Conservation (phyloP, 2,329 filamentous ascomycete genomes). For the Colletotrichum falcatum region DNA sequence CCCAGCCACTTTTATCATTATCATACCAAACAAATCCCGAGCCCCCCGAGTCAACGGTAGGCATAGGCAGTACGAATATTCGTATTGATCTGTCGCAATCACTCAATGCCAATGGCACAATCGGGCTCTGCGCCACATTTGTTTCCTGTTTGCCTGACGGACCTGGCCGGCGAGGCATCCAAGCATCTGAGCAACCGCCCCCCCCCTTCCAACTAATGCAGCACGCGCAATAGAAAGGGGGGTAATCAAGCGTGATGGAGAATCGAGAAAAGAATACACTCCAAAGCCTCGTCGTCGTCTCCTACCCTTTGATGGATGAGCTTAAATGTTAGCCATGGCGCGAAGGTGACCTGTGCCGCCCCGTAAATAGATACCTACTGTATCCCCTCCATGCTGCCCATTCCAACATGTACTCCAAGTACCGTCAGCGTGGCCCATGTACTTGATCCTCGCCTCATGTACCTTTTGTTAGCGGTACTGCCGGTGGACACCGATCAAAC, state of each 20-base stretch:
- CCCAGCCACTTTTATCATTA: slow-evolving; percentile 33
- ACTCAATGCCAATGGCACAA: slow-evolving; percentile 10
- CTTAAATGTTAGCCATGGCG: background rate
- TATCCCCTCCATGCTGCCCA: slow-evolving; percentile 1
- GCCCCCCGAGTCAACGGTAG: slow-evolving; percentile 5
- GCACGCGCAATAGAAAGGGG: no score
- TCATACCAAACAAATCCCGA: background rate
- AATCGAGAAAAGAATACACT: background rate
- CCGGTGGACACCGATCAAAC: slow-evolving; percentile 36
- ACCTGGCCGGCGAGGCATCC: slow-evolving; percentile 12
- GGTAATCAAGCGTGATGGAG: background rate
- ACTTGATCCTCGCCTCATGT: slow-evolving; percentile 31
- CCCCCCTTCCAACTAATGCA: background rate
- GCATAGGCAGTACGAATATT: background rate
- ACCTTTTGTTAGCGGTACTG: slow-evolving; percentile 36
- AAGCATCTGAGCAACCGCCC: background rate
- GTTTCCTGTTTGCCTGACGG: slow-evolving; percentile 29
- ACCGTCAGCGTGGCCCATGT: slow-evolving; percentile 28
- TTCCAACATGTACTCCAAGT: slow-evolving; percentile 26
- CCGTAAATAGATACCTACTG: background rate
- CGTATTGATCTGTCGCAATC: slow-evolving; percentile 5
- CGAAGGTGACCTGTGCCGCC: slow-evolving; percentile 8
- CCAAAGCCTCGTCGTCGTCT: background rate
- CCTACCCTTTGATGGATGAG: background rate
- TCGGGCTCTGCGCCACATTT: slow-evolving; percentile 24